Evolutionary conservation across 192 early-diverging fungal genomes (phyloP).

Genomic region (Backusella westeae): DNA sequence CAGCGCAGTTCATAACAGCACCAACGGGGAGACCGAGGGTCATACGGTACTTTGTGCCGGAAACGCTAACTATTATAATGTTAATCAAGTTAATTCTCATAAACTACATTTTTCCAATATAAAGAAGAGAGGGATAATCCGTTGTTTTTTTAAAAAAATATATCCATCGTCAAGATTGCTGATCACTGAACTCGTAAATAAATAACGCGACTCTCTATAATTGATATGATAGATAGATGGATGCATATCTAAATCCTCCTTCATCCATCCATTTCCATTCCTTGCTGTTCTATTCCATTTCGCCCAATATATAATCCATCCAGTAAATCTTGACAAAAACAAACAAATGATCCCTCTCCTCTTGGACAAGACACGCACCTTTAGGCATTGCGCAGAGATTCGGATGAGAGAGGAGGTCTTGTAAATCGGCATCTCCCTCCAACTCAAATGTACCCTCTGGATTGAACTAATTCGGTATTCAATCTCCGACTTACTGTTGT

Average conservation of each 20-base stretch:
- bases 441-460: slow-evolving; percentile 2
- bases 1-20: slow-evolving; percentile 99
- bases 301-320: too few species aligned
- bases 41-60: slow-evolving; percentile 99
- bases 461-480: background rate
- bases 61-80: slow-evolving; percentile 53
- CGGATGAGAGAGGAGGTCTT: slow-evolving; percentile 18
- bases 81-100: background rate
- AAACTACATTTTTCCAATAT: background rate
- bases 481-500: background rate
- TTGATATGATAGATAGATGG: background rate
- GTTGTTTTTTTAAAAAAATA: background rate
- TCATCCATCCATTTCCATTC: background rate
- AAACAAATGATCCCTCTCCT: too few species aligned
- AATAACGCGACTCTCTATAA: background rate
- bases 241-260: background rate
- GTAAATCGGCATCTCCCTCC: background rate
- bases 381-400: slow-evolving; percentile 20
- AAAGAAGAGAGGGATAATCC: background rate
- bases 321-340: too few species aligned
- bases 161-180: background rate
- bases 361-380: background rate
- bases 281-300: background rate
- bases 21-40: slow-evolving; percentile 90
- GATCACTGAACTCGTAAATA: background rate